These are phyloP conservation scores for Leptographium lundbergii DNA, from an alignment of 2,329 filamentous ascomycete genomes.

Conservation along the genomic window DNA sequence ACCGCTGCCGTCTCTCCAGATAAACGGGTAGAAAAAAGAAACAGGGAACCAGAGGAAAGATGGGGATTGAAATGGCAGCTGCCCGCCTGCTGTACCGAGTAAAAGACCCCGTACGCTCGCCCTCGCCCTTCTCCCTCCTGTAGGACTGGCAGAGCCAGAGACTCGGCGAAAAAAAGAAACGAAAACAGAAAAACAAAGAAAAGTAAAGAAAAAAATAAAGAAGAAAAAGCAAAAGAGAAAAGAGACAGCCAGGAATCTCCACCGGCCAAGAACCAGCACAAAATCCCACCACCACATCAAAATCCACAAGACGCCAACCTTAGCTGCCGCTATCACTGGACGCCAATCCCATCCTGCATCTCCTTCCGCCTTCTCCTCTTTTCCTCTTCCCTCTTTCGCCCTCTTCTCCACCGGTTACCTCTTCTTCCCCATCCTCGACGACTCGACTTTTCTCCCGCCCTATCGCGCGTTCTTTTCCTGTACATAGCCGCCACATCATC, in stretches of 20 bases:
- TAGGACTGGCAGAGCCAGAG: background rate
- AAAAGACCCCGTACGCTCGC: too few species aligned
- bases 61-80: too few species aligned
- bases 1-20: background rate
- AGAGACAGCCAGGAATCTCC: background rate
- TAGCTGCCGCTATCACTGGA: constrained; percentile 1
- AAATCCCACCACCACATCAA: background rate
- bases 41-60: too few species aligned
- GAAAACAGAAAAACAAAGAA: background rate
- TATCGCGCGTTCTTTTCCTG: background rate
- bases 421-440: background rate
- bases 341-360: constrained; percentile 1
- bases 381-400: background rate
- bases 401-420: background rate
- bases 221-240: background rate
- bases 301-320: background rate
- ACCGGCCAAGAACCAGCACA: background rate
- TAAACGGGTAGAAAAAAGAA: background rate
- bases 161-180: background rate
- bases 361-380: constrained; percentile 1
- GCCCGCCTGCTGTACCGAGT: too few species aligned
- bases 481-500: background rate
- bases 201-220: background rate
- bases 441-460: background rate
- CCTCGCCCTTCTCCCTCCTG: too few species aligned